Evolutionary conservation across 768 basidiomycete species (phyloP).

Genomic region (Amanita subjunquillea): DNA sequence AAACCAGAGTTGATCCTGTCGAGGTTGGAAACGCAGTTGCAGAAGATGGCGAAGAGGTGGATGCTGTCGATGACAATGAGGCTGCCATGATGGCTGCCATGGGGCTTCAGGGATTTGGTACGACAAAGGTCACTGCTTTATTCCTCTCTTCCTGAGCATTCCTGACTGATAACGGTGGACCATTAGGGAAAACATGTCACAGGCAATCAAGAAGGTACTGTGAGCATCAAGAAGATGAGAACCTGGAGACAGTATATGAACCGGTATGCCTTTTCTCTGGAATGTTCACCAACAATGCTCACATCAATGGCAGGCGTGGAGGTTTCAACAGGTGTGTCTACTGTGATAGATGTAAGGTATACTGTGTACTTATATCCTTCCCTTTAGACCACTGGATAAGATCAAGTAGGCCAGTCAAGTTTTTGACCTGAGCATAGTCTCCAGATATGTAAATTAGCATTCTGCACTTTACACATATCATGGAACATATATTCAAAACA

Average conservation of each 20-base stretch:
- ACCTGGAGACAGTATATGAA: conserved; percentile 99
- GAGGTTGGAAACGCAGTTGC: conserved; percentile 9
- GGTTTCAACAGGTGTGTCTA: conserved; percentile 67
- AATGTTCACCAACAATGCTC: background rate
- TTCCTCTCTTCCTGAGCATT: background rate
- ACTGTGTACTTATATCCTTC: background rate
- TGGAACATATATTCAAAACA: conserved; percentile 7
- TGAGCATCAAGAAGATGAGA: conserved; percentile 66
- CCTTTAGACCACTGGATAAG: conserved; percentile 78
- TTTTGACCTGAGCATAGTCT: conserved; percentile 2
- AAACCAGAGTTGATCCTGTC: background rate
- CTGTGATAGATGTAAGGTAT: background rate
- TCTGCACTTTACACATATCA: background rate
- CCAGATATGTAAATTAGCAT: background rate
- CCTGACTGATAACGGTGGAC: background rate
- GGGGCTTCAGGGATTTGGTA: conserved; percentile 82
- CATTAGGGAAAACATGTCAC: conserved; percentile 65
- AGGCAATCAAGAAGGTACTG: conserved; percentile 71
- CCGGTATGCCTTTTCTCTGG: conserved; percentile 33
- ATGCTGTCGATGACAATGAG: conserved; percentile 55
- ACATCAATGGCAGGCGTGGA: conserved; percentile 44
- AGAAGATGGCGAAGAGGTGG: conserved; percentile 40
- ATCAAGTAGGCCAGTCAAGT: conserved; percentile 56
- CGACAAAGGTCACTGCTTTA: conserved; percentile 61
- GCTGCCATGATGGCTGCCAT: conserved; percentile 83